These are phyloP conservation scores for Purshia tridentata DNA, from an alignment of 306 rosid species.

Conservation along the genomic window DNA sequence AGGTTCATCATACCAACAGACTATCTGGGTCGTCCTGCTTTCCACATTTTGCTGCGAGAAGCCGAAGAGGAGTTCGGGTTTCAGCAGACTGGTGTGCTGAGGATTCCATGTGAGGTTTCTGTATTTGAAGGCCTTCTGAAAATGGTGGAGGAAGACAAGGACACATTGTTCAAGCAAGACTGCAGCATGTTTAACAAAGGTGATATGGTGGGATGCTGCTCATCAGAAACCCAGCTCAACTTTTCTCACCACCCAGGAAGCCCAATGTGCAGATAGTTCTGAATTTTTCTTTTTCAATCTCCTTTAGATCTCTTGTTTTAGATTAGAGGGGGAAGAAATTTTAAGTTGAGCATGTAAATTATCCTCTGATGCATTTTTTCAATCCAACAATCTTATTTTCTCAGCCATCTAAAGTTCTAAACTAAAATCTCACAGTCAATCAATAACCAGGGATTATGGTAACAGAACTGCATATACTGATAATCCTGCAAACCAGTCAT, in stretches of 20 bases:
- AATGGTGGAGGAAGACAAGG: conserved; percentile 55
- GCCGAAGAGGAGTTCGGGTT: conserved; percentile 98
- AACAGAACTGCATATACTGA: conserved; percentile 3
- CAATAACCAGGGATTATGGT: not conserved
- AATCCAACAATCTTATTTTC: not conserved
- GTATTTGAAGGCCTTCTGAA: conserved; percentile 70
- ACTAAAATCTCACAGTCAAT: not conserved
- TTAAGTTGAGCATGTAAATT: conserved; percentile 3
- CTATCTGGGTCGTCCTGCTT: conserved; percentile 65
- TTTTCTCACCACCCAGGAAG: conserved; percentile 67
- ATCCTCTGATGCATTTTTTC: conserved; percentile 18
- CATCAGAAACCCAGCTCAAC: conserved; percentile 46
- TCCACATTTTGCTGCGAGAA: conserved; percentile 65
- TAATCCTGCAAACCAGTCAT: not conserved
- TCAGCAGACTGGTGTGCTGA: conserved; percentile 75
- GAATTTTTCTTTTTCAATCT: conserved; percentile 13
- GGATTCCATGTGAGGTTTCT: conserved; percentile 77
- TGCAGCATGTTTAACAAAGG: conserved; percentile 34
- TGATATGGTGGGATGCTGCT: conserved; percentile 44
- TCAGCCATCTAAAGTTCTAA: not conserved
- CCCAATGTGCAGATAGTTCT: conserved; percentile 77
- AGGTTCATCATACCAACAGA: conserved; percentile 76
- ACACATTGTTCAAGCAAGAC: conserved; percentile 38
- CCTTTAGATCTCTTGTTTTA: conserved; percentile 16
- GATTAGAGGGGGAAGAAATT: conserved; percentile 25